Base-by-base conservation (phyloP, 2,329 filamentous ascomycete species). In the Hypoxylon sp. region DNA sequence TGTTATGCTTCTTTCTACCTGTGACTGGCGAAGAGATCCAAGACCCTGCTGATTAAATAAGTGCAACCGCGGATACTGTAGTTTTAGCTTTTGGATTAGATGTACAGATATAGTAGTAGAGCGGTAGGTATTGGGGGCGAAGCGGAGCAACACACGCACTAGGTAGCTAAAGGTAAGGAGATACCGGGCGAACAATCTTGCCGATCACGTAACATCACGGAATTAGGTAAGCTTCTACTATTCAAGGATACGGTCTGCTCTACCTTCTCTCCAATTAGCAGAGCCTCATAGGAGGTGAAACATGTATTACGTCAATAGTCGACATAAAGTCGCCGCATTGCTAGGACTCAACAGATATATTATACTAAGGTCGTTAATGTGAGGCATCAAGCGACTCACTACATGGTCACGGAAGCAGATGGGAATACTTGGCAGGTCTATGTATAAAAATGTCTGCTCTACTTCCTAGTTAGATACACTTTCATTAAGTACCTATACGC, bases 201-300 rank as follows among this genome's bases (percentile, higher is more conserved):
- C 60, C 52, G 60, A 57, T 25, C 23, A 34, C 17, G 60, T 57
- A 46, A 63, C 28, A 58, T 63, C 52, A 63, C 52, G 38, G 19
- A n/a, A 60, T 60, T 60, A 60, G 17, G 19, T 60, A 60, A 60
- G 48, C 48, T 17, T 14, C 0, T 38, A 41, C n/a, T 5, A 6
- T 5, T 5, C 5, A n/a, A 5, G 1, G n/a, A 36, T 14, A n/a
- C 34, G 13, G 14, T 4, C 14, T 13, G 11, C 9, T 10, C 13
- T 4, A n/a, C 14, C 13, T 36, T 36, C 34, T 36, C 14, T 14
- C 13, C 4, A 7, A 38, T 17, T 17, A 5, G 34, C 34, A 38
- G 34, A 38, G 34, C 34, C 34, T 38, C 34, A n/a, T 1, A 38
- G 34, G 6, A 4, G 1, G 13, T 36, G 10, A 14, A 36, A 10